Evolutionary conservation across 768 basidiomycete species (phyloP).

Genomic region (Auricularia heimuer): DNA sequence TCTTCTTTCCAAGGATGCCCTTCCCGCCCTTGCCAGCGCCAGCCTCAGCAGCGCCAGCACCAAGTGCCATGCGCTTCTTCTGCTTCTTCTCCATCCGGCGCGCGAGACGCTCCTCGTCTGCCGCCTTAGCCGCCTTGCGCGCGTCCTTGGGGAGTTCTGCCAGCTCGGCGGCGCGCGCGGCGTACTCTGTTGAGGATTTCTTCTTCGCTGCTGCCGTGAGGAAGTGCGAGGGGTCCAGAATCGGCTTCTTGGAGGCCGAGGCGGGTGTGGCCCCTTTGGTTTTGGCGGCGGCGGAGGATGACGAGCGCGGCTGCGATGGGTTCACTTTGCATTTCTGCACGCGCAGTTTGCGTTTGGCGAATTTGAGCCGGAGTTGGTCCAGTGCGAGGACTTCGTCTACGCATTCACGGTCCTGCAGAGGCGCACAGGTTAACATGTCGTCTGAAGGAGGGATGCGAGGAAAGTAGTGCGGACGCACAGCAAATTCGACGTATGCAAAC

Average conservation of each 20-base stretch:
- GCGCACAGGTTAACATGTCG: background rate
- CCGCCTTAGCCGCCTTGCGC: conserved; percentile 71
- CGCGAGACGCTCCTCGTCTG: conserved; percentile 71
- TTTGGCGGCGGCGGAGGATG: conserved; percentile 19
- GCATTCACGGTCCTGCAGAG: conserved; percentile 68
- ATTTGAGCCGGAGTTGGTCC: conserved; percentile 67
- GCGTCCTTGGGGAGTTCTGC: conserved; percentile 73
- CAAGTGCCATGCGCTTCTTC: conserved; percentile 50
- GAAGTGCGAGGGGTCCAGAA: conserved; percentile 5
- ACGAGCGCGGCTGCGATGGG: conserved; percentile 13
- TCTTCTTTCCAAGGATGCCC: conserved; percentile 18
- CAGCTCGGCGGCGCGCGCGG: conserved; percentile 67
- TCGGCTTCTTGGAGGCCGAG: conserved; percentile 1
- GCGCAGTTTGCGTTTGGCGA: conserved; percentile 86
- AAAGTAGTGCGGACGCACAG: conserved; percentile 37
- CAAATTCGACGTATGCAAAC: conserved; percentile 86
- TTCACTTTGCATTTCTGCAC: conserved; percentile 85
- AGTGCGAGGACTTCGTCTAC: conserved; percentile 88
- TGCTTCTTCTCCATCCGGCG: conserved; percentile 88
- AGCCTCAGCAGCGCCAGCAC: conserved; percentile 10
- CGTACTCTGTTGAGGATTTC: conserved; percentile 29
- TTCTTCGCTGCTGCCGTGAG: background rate
- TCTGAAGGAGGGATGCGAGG: background rate
- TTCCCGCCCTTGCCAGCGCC: background rate
- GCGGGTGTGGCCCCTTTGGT: conserved; percentile 6